Evolutionary conservation across 2,329 filamentous ascomycete genomes (phyloP).

Genomic region (Zalaria sp.): DNA sequence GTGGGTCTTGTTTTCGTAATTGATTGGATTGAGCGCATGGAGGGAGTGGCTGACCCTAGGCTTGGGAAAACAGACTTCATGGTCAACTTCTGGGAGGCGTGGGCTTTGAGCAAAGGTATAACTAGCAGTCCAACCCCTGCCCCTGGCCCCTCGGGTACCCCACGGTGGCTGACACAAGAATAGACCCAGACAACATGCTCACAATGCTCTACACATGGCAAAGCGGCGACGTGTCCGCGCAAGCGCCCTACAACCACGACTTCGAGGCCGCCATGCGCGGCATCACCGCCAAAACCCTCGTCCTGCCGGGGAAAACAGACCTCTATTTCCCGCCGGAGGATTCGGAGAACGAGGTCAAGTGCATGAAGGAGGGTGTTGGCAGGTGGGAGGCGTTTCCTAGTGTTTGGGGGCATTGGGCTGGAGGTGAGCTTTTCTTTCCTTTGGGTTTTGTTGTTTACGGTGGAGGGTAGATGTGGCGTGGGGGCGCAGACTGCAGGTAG

Average conservation of each 20-base stretch:
- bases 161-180: slow-evolving; percentile 10
- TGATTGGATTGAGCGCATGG: not conserved
- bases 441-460: not conserved
- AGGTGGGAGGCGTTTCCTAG: slow-evolving; percentile 41
- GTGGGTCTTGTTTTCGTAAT: not conserved
- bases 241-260: slow-evolving; percentile 53
- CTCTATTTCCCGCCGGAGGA: slow-evolving; percentile 76
- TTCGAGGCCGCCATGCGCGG: slow-evolving; percentile 42
- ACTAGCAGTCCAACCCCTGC: not conserved
- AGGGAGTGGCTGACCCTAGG: not conserved
- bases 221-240: slow-evolving; percentile 52
- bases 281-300: slow-evolving; percentile 59
- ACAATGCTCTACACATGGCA: slow-evolving; percentile 72
- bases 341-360: slow-evolving; percentile 56
- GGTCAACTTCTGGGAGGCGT: slow-evolving; percentile 60
- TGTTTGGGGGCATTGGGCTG: slow-evolving; percentile 48
- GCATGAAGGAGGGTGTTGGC: slow-evolving; percentile 46
- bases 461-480: not conserved
- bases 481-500: no score
- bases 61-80: slow-evolving; percentile 42
- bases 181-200: slow-evolving; percentile 59
- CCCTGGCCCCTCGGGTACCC: no score
- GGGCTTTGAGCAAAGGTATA: slow-evolving; percentile 52
- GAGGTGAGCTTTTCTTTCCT: slow-evolving; percentile 25
- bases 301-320: slow-evolving; percentile 60